These are phyloP conservation scores for Tanacetum coccineum DNA, from an alignment of 129 eudicot species.

Conservation along the genomic window DNA sequence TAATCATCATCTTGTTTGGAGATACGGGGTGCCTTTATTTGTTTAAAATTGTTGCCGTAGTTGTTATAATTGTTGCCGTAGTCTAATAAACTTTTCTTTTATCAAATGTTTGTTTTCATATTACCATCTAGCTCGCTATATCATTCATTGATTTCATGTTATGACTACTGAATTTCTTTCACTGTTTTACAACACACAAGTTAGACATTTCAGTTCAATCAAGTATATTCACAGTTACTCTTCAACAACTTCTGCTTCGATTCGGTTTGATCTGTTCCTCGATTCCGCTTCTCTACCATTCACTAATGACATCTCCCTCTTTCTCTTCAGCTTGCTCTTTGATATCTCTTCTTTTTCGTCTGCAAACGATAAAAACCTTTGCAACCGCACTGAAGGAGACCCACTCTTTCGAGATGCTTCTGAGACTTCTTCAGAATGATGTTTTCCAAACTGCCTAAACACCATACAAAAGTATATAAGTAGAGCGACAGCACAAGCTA, in stretches of 20 bases:
- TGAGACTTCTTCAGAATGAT: conserved; percentile 23
- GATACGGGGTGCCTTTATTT: too few relatives aligned
- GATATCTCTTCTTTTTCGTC: conserved; percentile 66
- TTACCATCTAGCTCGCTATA: not conserved
- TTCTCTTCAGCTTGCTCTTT: conserved; percentile 54
- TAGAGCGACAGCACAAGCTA: conserved; percentile 64
- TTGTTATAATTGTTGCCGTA: too few relatives aligned
- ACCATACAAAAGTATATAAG: conserved; percentile 39
- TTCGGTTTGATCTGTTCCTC: conserved; percentile 34
- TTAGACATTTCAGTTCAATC: not conserved
- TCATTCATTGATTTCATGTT: not conserved
- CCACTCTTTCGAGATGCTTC: conserved; percentile 26
- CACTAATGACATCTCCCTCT: conserved; percentile 32
- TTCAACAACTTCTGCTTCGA: conserved; percentile 33
- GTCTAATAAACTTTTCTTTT: not conserved
- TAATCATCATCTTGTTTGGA: too few relatives aligned
- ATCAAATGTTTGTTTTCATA: not conserved
- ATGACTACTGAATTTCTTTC: not conserved
- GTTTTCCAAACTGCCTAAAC: conserved; percentile 39
- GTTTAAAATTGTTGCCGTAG: too few relatives aligned
- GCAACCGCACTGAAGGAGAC: conserved; percentile 40
- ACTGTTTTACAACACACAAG: not conserved
- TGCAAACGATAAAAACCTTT: conserved; percentile 63
- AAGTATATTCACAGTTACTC: conserved; percentile 18
- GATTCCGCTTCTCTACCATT: conserved; percentile 33